These are phyloP conservation scores for Pilaira anomala DNA, from an alignment of 192 early-diverging fungal genomes.

Conservation along the genomic window DNA sequence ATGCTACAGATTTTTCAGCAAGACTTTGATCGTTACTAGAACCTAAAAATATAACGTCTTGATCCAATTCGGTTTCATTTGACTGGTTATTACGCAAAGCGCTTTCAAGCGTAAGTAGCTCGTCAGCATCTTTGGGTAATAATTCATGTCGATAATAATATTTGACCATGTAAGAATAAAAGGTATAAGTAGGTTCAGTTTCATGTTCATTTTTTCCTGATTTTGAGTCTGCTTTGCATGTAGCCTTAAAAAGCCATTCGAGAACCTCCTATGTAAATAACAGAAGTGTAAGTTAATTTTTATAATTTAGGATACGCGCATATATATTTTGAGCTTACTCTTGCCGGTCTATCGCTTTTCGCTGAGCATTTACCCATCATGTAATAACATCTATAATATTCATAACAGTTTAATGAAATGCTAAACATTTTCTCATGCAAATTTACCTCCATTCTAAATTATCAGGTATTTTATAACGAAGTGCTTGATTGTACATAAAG, in stretches of 20 bases:
- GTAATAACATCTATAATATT: conserved; percentile 23
- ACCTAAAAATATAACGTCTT: too few relatives aligned
- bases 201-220: conserved; percentile 53
- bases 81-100: not conserved
- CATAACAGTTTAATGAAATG: not conserved
- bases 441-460: conserved; percentile 25
- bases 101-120: not conserved
- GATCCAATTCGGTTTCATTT: not conserved
- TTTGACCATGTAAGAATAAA: conserved; percentile 58
- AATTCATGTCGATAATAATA: conserved; percentile 45
- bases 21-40: not conserved
- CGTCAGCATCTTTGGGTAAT: conserved; percentile 16
- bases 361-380: conserved; percentile 53
- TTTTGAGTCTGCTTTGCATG: conserved; percentile 34
- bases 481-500: conserved; percentile 21
- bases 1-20: not conserved
- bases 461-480: conserved; percentile 15
- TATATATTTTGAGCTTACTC: conserved; percentile 17
- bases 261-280: conserved; percentile 34
- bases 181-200: conserved; percentile 57
- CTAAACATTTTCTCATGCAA: not conserved
- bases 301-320: not conserved
- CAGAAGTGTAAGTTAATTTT: not conserved
- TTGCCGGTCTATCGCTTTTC: conserved; percentile 41
- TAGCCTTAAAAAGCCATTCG: conserved; percentile 38